Evolutionary conservation across 202 grass and related monocot species (phyloP).

Genomic region (Schoenoplectus triqueter): DNA sequence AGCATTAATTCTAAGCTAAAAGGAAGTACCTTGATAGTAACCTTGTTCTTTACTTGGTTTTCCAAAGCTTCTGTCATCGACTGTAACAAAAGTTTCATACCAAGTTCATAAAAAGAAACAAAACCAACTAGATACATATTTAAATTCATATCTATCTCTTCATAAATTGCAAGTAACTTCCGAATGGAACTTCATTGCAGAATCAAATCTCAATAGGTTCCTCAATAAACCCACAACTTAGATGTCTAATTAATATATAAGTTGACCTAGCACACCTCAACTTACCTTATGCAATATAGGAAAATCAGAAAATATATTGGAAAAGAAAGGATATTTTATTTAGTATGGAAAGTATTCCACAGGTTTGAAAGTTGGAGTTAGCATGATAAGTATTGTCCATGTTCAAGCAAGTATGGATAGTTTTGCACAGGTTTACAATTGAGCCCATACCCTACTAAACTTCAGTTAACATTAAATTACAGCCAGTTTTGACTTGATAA

Average conservation of each 20-base stretch:
- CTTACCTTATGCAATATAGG: constrained; percentile 6
- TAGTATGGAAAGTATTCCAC: background rate
- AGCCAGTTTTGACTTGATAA: background rate
- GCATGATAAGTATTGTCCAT: background rate
- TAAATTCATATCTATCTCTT: constrained; percentile 12
- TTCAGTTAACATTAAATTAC: background rate
- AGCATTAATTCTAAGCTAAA: background rate
- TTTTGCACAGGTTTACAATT: background rate
- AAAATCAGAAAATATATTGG: background rate
- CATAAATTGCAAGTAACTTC: constrained; percentile 4
- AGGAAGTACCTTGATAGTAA: constrained; percentile 66
- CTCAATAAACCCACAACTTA: constrained; percentile 11
- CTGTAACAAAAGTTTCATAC: constrained; percentile 43
- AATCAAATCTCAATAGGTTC: background rate
- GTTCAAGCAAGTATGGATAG: background rate
- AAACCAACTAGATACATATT: constrained; percentile 12
- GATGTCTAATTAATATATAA: constrained; percentile 1
- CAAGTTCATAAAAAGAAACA: constrained; percentile 33
- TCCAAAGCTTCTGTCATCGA: constrained; percentile 84
- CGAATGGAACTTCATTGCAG: constrained; percentile 14
- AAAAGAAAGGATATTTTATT: background rate
- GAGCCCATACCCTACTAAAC: background rate
- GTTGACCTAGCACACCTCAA: constrained; percentile 2
- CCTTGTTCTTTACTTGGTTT: constrained; percentile 80
- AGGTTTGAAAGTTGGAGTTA: constrained; percentile 4